Evolutionary conservation across 2,329 filamentous ascomycete genomes (phyloP).

Genomic region (Zymoseptoria ardabiliae): DNA sequence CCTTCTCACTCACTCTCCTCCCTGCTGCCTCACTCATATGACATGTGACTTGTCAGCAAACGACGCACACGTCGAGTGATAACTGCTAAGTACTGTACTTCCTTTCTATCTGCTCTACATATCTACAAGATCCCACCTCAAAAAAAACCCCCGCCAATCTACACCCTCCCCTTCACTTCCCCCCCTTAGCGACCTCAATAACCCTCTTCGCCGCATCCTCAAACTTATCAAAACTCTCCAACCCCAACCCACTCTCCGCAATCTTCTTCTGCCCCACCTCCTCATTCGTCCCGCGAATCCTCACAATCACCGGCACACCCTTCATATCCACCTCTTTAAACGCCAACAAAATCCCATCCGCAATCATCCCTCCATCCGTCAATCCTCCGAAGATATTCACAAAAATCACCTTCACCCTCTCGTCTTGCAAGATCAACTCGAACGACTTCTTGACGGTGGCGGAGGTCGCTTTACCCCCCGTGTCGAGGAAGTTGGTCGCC

Average conservation of each 20-base stretch:
- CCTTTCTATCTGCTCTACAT: background rate
- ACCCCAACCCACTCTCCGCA: conserved; percentile 56
- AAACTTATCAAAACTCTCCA: conserved; percentile 68
- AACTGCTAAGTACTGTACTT: background rate
- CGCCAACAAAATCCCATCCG: conserved; percentile 63
- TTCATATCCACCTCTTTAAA: conserved; percentile 57
- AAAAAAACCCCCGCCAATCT: background rate
- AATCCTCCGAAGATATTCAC: conserved; percentile 66
- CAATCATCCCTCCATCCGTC: conserved; percentile 75
- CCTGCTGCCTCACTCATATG: background rate
- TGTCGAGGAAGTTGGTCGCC: conserved; percentile 81
- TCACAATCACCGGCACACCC: conserved; percentile 63
- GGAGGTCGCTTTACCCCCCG: conserved; percentile 77
- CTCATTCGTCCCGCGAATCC: conserved; percentile 69
- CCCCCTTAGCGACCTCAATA: conserved; percentile 47
- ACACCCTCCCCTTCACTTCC: background rate
- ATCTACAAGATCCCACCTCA: background rate
- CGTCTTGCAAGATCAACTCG: conserved; percentile 62
- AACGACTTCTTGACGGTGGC: conserved; percentile 75
- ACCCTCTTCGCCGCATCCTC: conserved; percentile 64
- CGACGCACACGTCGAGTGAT: background rate
- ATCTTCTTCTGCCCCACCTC: conserved; percentile 62
- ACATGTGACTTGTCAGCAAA: background rate
- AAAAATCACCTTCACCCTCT: conserved; percentile 63
- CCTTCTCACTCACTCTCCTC: background rate